Evolutionary conservation across 768 basidiomycete species (phyloP), one percentile per base, ranked within the genome.

Genomic region (Piloderma croceum): DNA sequence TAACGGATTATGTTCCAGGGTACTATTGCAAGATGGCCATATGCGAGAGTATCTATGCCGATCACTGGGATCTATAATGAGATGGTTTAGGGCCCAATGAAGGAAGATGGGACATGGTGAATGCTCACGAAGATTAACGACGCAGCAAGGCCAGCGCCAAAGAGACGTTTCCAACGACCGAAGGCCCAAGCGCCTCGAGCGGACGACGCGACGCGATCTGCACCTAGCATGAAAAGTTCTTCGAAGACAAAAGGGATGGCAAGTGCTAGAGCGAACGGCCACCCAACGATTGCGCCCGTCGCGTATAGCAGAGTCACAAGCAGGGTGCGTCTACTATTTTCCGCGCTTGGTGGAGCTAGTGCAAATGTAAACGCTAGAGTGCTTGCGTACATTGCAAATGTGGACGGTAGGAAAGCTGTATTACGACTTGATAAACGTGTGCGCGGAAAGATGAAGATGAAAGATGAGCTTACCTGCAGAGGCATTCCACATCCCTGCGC

Each of bases 401-500:
- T 83, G 12, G 94, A 97, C 0, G 94, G 92, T 7, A 99, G 73
- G 67, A 99, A 86, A 1, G 96, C 90, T 96, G 47, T 24, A 29
- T 24, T 12, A 35, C 36, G 29, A 41, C 49, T 52, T 11, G 50
- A 44, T 45, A 20, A 31, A 20, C 24, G 19, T 39, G 10, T n/a
- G n/a, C n/a, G n/a, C n/a, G n/a, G 18, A 21, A 13, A n/a, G 5
- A 18, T 5, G 23, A 5, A 15, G 20, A 29, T 29, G 19, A 38
- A 12, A 39, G 31, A 32, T 33, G 19, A 21, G 63, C 72, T 46
- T 52, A 91, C 93, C 81, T 35, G 85, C 69, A 36, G 91, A 74
- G 4, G 94, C 85, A 50, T 79, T 88, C 90, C 90, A 99, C 88
- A 98, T 91, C 38, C 92, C 96, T 12, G 93, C 81, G 53, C 81